These are phyloP conservation scores for Coleophoma eucalyptorum DNA, from an alignment of 2,329 filamentous ascomycete species.

Conservation along the genomic window DNA sequence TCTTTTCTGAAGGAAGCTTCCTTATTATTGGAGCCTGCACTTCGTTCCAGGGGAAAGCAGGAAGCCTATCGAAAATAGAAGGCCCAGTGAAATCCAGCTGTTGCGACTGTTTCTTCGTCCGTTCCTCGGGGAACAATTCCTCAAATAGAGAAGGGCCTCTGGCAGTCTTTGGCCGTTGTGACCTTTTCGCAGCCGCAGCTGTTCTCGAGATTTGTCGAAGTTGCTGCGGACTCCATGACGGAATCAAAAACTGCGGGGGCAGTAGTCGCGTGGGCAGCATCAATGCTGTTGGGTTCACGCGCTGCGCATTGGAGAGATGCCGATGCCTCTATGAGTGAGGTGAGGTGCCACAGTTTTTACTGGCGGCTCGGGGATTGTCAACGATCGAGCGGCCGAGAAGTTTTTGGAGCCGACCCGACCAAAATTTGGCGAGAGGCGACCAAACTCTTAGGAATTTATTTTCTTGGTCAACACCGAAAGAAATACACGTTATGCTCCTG, in stretches of 20 bases:
- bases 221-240: slow-evolving; percentile 33
- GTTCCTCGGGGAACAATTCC: slow-evolving; percentile 52
- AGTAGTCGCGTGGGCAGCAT: slow-evolving; percentile 38
- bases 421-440: slow-evolving; percentile 1
- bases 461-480: neutral
- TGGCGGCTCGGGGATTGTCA: no score
- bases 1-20: no score
- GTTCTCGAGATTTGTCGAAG: slow-evolving; percentile 10
- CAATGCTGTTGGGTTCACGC: slow-evolving; percentile 24
- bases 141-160: slow-evolving; percentile 31
- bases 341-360: no score
- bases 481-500: neutral
- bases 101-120: slow-evolving; percentile 16
- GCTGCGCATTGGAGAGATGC: slow-evolving; percentile 17
- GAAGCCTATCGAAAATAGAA: slow-evolving; percentile 16
- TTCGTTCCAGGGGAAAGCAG: slow-evolving; percentile 20
- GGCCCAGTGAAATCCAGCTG: neutral
- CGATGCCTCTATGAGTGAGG: no score
- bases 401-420: neutral
- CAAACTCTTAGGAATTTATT: no score
- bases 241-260: slow-evolving; percentile 37
- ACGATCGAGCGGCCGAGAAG: slow-evolving; percentile 5
- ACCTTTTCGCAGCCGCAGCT: slow-evolving; percentile 10
- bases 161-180: neutral
- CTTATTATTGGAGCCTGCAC: no score